Conservation (phyloP, 2,329 filamentous ascomycete genomes). For the Cladosporium sphaerospermum region DNA sequence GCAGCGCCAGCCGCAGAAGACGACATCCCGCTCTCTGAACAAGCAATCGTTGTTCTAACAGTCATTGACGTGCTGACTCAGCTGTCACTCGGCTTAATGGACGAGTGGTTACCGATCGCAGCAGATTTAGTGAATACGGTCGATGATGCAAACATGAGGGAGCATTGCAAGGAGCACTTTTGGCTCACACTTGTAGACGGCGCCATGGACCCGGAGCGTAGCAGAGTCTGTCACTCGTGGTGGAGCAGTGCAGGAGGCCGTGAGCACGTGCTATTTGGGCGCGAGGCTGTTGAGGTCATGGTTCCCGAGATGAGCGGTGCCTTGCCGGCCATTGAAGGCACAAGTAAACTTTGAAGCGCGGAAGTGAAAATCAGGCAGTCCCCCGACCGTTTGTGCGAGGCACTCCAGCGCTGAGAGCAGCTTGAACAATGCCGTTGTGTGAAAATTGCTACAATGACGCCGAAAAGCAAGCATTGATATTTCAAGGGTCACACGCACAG, state of each 20-base stretch:
- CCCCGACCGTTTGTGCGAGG: too few species aligned
- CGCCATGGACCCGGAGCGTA: constrained; percentile 83
- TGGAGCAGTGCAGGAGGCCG: constrained; percentile 65
- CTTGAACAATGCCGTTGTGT: too few species aligned
- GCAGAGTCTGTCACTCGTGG: constrained; percentile 74
- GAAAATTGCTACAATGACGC: background rate
- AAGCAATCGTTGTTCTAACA: constrained; percentile 68
- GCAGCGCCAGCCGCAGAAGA: constrained; percentile 33
- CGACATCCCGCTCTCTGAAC: constrained; percentile 56
- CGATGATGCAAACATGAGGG: constrained; percentile 54
- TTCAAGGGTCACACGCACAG: too few species aligned
- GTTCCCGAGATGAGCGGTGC: constrained; percentile 51
- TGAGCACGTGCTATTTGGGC: constrained; percentile 49
- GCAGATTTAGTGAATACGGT: constrained; percentile 63
- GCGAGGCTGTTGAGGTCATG: constrained; percentile 29
- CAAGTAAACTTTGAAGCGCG: constrained; percentile 4
- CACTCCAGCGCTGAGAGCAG: too few species aligned
- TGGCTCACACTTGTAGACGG: constrained; percentile 74
- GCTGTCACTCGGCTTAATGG: constrained; percentile 61
- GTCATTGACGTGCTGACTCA: constrained; percentile 74
- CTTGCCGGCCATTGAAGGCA: constrained; percentile 28
- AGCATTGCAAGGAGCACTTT: constrained; percentile 63
- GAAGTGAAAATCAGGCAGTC: background rate
- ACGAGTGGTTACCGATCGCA: constrained; percentile 72
- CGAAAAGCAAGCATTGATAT: background rate